These are phyloP conservation scores for Pittosporum tobira DNA, from an alignment of 129 eudicot genomes.

Conservation along the genomic window DNA sequence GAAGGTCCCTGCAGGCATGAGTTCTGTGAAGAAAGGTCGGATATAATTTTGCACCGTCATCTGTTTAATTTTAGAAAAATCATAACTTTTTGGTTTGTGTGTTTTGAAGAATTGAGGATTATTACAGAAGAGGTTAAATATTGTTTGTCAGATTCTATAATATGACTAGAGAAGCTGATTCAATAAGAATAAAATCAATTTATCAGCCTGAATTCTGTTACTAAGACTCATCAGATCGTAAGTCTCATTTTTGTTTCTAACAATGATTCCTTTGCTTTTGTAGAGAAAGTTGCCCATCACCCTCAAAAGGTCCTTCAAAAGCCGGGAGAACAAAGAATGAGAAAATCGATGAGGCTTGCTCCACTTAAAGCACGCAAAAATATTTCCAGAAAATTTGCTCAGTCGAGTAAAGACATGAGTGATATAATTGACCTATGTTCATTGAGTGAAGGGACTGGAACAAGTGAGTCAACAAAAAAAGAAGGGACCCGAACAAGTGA, in stretches of 20 bases:
- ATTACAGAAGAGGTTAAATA: background rate
- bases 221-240: background rate
- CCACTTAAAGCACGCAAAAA: background rate
- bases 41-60: background rate
- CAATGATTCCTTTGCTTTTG: background rate
- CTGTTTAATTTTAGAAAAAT: background rate
- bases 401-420: background rate
- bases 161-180: background rate
- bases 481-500: background rate
- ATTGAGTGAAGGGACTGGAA: background rate
- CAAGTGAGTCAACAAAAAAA: background rate
- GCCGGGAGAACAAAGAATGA: background rate
- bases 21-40: background rate
- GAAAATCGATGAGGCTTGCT: background rate
- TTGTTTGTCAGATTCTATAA: background rate
- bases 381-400: background rate
- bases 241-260: background rate
- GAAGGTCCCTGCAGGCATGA: constrained; percentile 10
- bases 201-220: background rate
- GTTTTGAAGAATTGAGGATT: background rate
- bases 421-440: constrained; percentile 3
- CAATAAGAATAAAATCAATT: background rate
- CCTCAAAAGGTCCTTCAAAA: background rate
- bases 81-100: too few species aligned
- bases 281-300: background rate